Evolutionary conservation across 169 alveolate genomes (phyloP).

Genomic region (Neospora caninum): DNA sequence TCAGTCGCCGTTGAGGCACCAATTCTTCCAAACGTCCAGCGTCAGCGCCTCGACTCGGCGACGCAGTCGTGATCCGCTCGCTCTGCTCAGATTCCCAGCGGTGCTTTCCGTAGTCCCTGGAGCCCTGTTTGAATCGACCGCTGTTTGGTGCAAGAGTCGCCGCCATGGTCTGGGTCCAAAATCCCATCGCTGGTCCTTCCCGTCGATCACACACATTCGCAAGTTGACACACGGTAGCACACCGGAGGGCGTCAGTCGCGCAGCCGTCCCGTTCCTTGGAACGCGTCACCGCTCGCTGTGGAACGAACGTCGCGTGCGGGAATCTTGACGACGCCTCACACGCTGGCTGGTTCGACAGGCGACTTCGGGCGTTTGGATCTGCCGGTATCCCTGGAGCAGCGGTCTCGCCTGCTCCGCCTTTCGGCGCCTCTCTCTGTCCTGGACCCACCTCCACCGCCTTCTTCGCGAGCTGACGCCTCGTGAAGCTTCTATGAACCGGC

Average conservation of each 20-base stretch:
- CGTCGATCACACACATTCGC: background rate
- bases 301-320: background rate
- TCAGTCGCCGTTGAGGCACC: background rate
- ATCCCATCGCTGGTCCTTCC: background rate
- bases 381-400: no score
- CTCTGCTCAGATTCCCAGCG: no score
- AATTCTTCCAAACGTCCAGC: background rate
- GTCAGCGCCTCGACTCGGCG: background rate
- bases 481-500: background rate
- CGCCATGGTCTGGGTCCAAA: background rate
- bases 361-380: no score
- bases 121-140: background rate
- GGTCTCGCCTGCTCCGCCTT: no score
- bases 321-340: no score
- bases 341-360: no score
- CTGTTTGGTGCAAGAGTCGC: background rate
- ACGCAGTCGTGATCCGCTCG: no score
- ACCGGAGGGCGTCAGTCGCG: no score
- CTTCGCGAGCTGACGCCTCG: background rate
- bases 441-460: background rate
- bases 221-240: background rate
- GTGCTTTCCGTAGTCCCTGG: background rate
- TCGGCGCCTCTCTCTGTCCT: no score
- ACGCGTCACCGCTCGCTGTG: background rate
- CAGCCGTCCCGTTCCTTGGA: background rate